These are phyloP conservation scores for Corinectria fuckeliana DNA, from an alignment of 2,329 filamentous ascomycete genomes.

Conservation along the genomic window DNA sequence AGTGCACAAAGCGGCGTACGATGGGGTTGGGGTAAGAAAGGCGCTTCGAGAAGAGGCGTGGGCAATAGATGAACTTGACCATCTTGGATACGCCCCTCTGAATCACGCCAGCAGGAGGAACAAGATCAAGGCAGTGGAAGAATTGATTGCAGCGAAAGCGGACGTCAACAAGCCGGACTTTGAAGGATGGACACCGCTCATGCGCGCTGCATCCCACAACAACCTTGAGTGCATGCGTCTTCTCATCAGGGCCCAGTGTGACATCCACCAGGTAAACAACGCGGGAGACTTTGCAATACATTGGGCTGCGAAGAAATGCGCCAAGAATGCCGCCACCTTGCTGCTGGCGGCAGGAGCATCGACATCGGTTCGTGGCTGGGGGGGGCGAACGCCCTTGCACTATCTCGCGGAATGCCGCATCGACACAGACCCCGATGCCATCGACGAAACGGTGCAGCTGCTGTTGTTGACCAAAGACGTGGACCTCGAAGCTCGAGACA, in stretches of 20 bases:
- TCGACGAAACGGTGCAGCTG: neutral
- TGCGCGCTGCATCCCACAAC: rapidly evolving
- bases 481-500: neutral
- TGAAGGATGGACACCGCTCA: rapidly evolving
- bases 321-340: neutral
- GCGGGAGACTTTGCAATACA: neutral
- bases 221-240: neutral
- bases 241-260: neutral
- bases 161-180: neutral
- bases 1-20: neutral
- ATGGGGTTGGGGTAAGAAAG: neutral
- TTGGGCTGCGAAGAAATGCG: neutral
- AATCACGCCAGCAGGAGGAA: rapidly evolving
- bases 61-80: neutral
- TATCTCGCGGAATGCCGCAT: rapidly evolving
- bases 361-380: neutral
- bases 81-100: rapidly evolving
- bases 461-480: neutral
- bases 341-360: constrained; percentile 1
- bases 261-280: neutral
- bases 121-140: neutral
- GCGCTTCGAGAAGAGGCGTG: constrained; percentile 9
- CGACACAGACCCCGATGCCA: neutral
- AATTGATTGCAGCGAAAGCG: constrained; percentile 4
- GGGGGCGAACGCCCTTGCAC: neutral